Evolutionary conservation across 2,329 filamentous ascomycete species (phyloP).

Genomic region (Colletotrichum theobromicola): DNA sequence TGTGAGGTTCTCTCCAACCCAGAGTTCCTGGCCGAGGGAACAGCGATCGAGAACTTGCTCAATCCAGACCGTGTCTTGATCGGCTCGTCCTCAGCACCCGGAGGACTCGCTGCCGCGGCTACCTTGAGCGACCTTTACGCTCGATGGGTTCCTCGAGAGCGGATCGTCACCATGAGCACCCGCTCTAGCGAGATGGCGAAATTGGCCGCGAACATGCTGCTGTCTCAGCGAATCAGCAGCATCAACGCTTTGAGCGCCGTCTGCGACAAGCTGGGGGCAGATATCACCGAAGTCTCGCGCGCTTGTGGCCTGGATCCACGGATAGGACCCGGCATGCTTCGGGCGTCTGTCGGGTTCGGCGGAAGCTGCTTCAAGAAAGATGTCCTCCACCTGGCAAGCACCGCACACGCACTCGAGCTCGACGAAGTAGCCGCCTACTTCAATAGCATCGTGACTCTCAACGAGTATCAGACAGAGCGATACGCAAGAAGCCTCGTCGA

Average conservation of each 20-base stretch:
- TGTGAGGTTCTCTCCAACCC: slow-evolving; percentile 84
- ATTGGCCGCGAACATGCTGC: slow-evolving; percentile 78
- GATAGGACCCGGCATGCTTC: slow-evolving; percentile 75
- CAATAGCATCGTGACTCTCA: slow-evolving; percentile 75
- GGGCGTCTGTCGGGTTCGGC: slow-evolving; percentile 78
- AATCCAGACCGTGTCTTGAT: slow-evolving; percentile 77
- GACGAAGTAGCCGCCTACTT: slow-evolving; percentile 78
- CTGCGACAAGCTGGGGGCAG: slow-evolving; percentile 76
- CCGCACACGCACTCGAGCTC: slow-evolving; percentile 72
- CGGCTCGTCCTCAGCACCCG: slow-evolving; percentile 65
- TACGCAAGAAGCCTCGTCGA: slow-evolving; percentile 71
- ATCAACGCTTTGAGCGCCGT: slow-evolving; percentile 82
- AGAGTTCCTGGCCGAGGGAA: slow-evolving; percentile 81
- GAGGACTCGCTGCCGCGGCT: slow-evolving; percentile 66
- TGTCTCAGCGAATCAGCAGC: slow-evolving; percentile 80
- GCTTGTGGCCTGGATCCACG: slow-evolving; percentile 72
- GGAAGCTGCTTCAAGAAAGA: slow-evolving; percentile 86
- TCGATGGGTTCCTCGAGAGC: slow-evolving; percentile 70
- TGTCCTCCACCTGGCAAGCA: slow-evolving; percentile 74
- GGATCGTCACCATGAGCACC: slow-evolving; percentile 74
- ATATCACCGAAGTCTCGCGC: slow-evolving; percentile 72
- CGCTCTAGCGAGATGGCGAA: slow-evolving; percentile 83
- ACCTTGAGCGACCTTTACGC: slow-evolving; percentile 72
- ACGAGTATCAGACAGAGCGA: slow-evolving; percentile 73
- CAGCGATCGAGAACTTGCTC: slow-evolving; percentile 73